Conservation (phyloP, 2,329 filamentous ascomycete genomes). For the Fusarium goolgardi region DNA sequence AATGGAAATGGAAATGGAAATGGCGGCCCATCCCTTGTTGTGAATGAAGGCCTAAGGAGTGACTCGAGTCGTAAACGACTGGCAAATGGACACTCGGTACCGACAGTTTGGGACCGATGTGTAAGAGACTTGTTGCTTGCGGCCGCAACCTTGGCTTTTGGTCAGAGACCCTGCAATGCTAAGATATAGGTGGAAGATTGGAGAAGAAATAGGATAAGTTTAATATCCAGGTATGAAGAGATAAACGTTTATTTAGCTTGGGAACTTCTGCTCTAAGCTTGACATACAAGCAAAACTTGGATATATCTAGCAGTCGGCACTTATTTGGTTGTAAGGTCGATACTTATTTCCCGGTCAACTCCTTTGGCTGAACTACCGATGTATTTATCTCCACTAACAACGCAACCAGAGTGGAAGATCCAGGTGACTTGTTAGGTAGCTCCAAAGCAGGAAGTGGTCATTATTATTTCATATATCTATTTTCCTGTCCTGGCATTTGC, state of each 20-base stretch:
- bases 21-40: slow-evolving; percentile 40
- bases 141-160: slow-evolving; percentile 30
- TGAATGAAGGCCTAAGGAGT: slow-evolving; percentile 29
- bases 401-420: slow-evolving; percentile 1
- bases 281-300: background rate
- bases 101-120: slow-evolving; percentile 44
- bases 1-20: slow-evolving; percentile 36
- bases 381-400: slow-evolving; percentile 35
- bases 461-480: background rate
- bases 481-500: too few relatives aligned
- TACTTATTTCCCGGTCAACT: slow-evolving; percentile 14
- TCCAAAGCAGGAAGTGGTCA: background rate
- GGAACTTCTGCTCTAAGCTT: background rate
- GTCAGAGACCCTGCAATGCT: slow-evolving; percentile 29
- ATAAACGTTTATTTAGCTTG: background rate
- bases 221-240: background rate
- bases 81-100: slow-evolving; percentile 39
- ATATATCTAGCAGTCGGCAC: background rate
- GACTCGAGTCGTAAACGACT: slow-evolving; percentile 33
- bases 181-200: slow-evolving; percentile 13
- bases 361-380: slow-evolving; percentile 19
- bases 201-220: background rate
- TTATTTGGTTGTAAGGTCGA: background rate
- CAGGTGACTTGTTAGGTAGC: background rate
- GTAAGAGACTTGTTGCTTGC: slow-evolving; percentile 35